A percentile compares a stretch with the other conserved stretches of the same genome.
Conservation (phyloP, 768 basidiomycete species). For the Termitomyces sp. region DNA sequence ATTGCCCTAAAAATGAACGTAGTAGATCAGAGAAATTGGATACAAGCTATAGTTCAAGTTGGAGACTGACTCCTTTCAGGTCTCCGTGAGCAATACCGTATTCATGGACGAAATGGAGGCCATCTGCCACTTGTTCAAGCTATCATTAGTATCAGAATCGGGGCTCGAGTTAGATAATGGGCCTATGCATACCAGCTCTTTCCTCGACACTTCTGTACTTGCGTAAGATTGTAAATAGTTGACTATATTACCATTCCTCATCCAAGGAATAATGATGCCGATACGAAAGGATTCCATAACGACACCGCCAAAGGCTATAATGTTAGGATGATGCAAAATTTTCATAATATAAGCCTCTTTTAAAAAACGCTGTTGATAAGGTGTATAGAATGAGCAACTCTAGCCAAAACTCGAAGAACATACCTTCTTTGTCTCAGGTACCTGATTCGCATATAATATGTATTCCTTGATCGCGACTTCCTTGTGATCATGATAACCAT, state of each 20-base stretch:
- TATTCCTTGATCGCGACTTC: conserved; percentile 17
- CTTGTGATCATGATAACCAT: conserved; percentile 4
- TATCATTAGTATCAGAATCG: not conserved
- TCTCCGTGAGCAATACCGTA: conserved; percentile 33
- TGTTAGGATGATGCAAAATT: conserved; percentile 16
- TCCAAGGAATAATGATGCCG: conserved; percentile 24
- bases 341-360: conserved; percentile 18
- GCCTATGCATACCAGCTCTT: conserved; percentile 7
- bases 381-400: not conserved
- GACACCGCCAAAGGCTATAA: conserved; percentile 18
- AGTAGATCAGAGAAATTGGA: not conserved
- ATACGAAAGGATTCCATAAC: conserved; percentile 12
- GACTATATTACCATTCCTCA: conserved; percentile 22
- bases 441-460: conserved; percentile 3
- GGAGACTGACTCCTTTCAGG: conserved; percentile 28
- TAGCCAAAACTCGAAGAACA: not conserved
- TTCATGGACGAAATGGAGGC: conserved; percentile 20
- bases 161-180: too few species aligned
- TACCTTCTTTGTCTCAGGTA: conserved; percentile 8
- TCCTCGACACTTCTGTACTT: conserved; percentile 1
- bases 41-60: not conserved
- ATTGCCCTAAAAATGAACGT: conserved; percentile 2
- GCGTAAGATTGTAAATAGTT: conserved; percentile 9
- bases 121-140: conserved; percentile 23
- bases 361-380: conserved; percentile 11